Base-by-base conservation (phyloP, 345 rosid genomes). In the Camelina laxa region DNA sequence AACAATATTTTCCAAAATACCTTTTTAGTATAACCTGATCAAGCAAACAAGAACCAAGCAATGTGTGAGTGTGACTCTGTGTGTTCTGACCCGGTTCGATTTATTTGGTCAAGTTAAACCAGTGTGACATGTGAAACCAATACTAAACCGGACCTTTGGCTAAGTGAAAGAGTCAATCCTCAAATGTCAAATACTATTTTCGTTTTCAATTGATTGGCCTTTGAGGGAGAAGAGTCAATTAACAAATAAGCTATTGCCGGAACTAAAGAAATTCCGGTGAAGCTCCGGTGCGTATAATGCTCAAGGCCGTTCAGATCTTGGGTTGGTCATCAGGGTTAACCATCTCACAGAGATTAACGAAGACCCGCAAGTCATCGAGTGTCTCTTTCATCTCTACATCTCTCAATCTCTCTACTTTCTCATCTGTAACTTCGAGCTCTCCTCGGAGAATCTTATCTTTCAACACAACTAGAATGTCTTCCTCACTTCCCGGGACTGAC, bases 251-350 rank as follows among this genome's bases (percentile, higher is more conserved):
- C 9, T 61, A 22, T 42, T 8, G 54, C 55, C 79, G 68, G 41
- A 2, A 53, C 2, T 53, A 38, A 42, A 42, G 49, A 62, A 21
- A 69, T 14, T 53, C 56, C 30, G 61, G 61, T 44, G 56, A 62
- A 54, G 62, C 9, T 53, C 56, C 20, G 61, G 61, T 44, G 50
- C 57, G 54, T 67, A 81, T 47, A 79, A 85, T 93, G 97, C 95
- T 89, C 21, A 93, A 85, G 74, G 87, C 92, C 16, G 83, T 90
- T 6, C 96, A 90, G 67, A 79, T 78, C 74, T 75, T 88, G 80
- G 82, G 89, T 69, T 85, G 83, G 60, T 84, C 88, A 21, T 77
- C 86, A 19, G 89, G 87, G 54, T 79, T 79, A 42, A 73, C 73
- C 53, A 66, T 88, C 62, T 83, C 88, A 38, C 85, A 72, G 63